phyloP scores from a whole-genome alignment of 352 stramenopile species.

The Phytopythium ostracodes region DNA sequence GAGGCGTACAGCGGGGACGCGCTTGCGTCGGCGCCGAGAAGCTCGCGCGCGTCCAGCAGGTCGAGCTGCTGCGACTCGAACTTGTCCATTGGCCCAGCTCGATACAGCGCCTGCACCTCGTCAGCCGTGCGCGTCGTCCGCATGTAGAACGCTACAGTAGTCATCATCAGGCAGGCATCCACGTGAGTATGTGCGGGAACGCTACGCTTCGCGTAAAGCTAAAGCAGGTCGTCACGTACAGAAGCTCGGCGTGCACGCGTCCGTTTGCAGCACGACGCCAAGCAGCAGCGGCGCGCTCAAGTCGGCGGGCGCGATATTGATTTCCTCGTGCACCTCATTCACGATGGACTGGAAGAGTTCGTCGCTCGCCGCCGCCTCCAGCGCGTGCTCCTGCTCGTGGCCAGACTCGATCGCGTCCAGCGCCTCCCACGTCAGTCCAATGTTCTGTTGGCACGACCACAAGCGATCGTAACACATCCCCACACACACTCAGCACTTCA shows the following conservation, averaged over 20 bases:
- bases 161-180: neutral
- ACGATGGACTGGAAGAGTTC: conserved; percentile 74
- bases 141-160: conserved; percentile 51
- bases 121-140: conserved; percentile 28
- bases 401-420: conserved; percentile 22
- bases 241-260: conserved; percentile 76
- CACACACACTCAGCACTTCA: neutral
- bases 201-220: neutral
- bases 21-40: conserved; percentile 20
- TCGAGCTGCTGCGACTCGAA: conserved; percentile 60
- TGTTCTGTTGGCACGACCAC: conserved; percentile 12
- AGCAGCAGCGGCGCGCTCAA: conserved; percentile 54
- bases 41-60: conserved; percentile 27
- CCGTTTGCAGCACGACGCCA: conserved; percentile 62
- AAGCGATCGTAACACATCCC: neutral
- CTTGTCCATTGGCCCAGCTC: conserved; percentile 35
- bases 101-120: conserved; percentile 39
- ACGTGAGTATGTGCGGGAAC: no score
- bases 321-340: conserved; percentile 73
- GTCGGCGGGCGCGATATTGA: conserved; percentile 47
- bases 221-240: conserved; percentile 23
- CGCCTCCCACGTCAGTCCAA: conserved; percentile 26
- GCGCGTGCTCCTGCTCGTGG: neutral
- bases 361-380: conserved; percentile 26
- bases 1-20: conserved; percentile 24